Percentiles rank a stretch among this genome's conserved stretches.
phyloP scores from a whole-genome alignment of 2,329 filamentous ascomycete genomes.

The Nemania diffusa region DNA sequence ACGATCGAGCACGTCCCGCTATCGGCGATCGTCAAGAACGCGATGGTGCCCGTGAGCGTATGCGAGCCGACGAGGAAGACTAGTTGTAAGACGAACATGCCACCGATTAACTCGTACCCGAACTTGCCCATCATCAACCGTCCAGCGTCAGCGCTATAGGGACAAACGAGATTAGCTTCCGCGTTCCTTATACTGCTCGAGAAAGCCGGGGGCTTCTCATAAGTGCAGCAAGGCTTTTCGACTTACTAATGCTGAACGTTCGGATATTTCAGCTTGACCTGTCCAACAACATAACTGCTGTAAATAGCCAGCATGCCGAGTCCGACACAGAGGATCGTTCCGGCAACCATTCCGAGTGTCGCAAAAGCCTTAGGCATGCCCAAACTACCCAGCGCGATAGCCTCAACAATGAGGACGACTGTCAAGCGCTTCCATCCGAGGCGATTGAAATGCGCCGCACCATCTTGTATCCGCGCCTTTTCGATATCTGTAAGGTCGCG shows the following conservation, averaged over 20 bases:
- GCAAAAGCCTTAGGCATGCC: constrained; percentile 64
- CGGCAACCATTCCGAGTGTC: constrained; percentile 64
- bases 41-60: constrained; percentile 69
- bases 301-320: constrained; percentile 60
- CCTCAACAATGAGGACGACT: constrained; percentile 66
- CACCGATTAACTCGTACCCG: constrained; percentile 65
- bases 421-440: constrained; percentile 68
- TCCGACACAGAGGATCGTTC: constrained; percentile 55
- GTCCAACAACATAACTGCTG: constrained; percentile 59
- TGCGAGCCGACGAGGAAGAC: constrained; percentile 74
- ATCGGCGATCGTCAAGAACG: constrained; percentile 67
- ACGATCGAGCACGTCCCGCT: constrained; percentile 67
- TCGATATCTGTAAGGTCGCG: constrained; percentile 56
- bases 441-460: constrained; percentile 61
- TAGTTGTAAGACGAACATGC: constrained; percentile 65
- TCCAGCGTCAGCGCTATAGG: constrained; percentile 62
- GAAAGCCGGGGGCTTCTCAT: neutral
- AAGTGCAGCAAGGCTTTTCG: neutral
- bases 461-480: constrained; percentile 58
- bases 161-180: constrained; percentile 19
- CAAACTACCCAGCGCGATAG: constrained; percentile 64
- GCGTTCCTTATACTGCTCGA: neutral
- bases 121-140: constrained; percentile 63
- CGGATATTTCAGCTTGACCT: constrained; percentile 52
- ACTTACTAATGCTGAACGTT: constrained; percentile 48